A percentile compares a stretch with the other conserved stretches of the same genome.
Conservation (phyloP, 371 early-diverging fungal species). For the Zopfochytrium polystomum region DNA sequence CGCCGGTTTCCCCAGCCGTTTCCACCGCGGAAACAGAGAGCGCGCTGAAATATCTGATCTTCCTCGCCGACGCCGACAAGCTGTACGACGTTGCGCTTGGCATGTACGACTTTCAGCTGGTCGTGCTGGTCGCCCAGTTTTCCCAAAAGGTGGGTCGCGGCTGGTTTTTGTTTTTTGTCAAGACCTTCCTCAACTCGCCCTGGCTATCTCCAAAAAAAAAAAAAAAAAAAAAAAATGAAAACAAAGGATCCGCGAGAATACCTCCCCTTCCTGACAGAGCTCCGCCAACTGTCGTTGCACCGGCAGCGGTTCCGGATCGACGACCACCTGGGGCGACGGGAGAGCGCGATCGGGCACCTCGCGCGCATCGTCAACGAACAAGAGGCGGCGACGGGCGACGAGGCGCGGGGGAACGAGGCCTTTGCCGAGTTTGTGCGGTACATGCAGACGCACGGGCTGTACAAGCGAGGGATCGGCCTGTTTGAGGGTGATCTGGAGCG, state of each 20-base stretch:
- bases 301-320: slow-evolving; percentile 87
- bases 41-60: slow-evolving; percentile 87
- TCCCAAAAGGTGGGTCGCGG: slow-evolving; percentile 63
- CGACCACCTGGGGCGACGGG: slow-evolving; percentile 70
- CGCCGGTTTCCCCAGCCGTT: slow-evolving; percentile 1
- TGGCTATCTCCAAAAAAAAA: too few species aligned
- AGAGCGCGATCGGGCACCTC: slow-evolving; percentile 70
- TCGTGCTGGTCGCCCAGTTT: slow-evolving; percentile 91
- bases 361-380: slow-evolving; percentile 24
- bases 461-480: slow-evolving; percentile 58
- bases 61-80: slow-evolving; percentile 80
- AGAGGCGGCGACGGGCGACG: not conserved
- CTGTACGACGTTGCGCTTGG: slow-evolving; percentile 91
- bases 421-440: slow-evolving; percentile 68
- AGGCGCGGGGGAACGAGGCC: not conserved
- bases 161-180: not conserved
- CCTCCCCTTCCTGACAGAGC: slow-evolving; percentile 79
- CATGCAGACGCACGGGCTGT: slow-evolving; percentile 63
- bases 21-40: slow-evolving; percentile 65
- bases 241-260: slow-evolving; percentile 89
- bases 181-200: not conserved
- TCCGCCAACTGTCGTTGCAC: slow-evolving; percentile 66
- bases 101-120: slow-evolving; percentile 89
- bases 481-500: slow-evolving; percentile 50
- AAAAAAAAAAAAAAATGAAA: too few species aligned